Evolutionary conservation across 2,329 filamentous ascomycete genomes (phyloP), one percentile per base, ranked within the genome.

Genomic region (Fusarium stilboides): DNA sequence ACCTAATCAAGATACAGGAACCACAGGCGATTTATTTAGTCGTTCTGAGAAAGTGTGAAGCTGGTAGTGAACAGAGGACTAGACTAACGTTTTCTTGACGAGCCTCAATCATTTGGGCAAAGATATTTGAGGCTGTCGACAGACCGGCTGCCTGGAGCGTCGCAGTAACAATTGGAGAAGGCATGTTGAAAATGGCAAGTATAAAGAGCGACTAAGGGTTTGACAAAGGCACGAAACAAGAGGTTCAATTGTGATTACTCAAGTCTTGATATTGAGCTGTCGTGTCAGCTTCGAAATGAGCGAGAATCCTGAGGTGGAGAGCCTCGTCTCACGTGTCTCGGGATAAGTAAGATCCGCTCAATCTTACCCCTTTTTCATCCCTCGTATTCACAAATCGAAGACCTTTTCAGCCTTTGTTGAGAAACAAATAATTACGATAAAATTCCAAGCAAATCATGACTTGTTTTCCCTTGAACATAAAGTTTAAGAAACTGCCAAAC

Each of bases 81-180:
- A 17, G 26, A 63, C 77, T 68, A 15, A 85, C 84, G 63, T 79
- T 74, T 57, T 80, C 76, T 61, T 81, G 81, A 68, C 84, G 85
- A 17, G 86, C 81, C 39, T 84, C 80, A 68, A 88, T 83, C 33
- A 83, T 77, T 71, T 89, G 87, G 24, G 87, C 86, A 51, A 86
- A 77, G 40, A 88, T 74, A 71, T 89, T 89, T 33, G 86, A 88
- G 17, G 79, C 77, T 8, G 83, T 83, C 22, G 86, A 86, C 12
- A 89, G 80, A 42, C 80, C 75, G 9, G 83, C 80, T 20, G 87
- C 84, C 74, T 88, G 86, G 33, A 88, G 69, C 31, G 86, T 87
- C 54, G 86, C 85, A 64, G 81, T 82, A 47, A 83, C 77, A 65
- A 88, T 85, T 4, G 83, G 84, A 37, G 85, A 85, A 46, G 79